These are phyloP conservation scores for Neospora caninum DNA, from an alignment of 169 alveolate genomes.

Conservation along the genomic window DNA sequence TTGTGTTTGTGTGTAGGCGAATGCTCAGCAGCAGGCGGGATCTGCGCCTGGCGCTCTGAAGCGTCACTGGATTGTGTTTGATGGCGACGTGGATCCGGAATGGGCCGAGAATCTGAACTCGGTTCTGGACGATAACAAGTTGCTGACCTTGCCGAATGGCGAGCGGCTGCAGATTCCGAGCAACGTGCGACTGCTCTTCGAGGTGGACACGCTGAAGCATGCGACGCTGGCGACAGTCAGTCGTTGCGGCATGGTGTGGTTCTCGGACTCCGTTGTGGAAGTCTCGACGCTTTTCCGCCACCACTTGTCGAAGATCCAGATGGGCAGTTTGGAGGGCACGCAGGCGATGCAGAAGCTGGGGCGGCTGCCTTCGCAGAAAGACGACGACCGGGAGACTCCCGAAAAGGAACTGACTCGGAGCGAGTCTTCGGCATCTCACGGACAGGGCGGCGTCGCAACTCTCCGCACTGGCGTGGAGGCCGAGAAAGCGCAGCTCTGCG, in stretches of 20 bases:
- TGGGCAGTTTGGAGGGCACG: slow-evolving; percentile 23
- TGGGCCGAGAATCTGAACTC: slow-evolving; percentile 99
- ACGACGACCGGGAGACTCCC: neutral
- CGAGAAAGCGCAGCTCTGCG: slow-evolving; percentile 52
- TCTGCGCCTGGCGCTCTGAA: neutral
- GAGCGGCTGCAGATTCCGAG: slow-evolving; percentile 63
- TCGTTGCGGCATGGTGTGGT: slow-evolving; percentile 98
- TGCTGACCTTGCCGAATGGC: slow-evolving; percentile 97
- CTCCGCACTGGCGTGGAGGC: slow-evolving; percentile 20
- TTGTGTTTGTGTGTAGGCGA: neutral
- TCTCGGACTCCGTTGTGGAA: slow-evolving; percentile 93
- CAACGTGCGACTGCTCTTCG: slow-evolving; percentile 90
- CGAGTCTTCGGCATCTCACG: neutral
- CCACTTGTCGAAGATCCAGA: slow-evolving; percentile 35
- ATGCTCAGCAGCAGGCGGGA: neutral
- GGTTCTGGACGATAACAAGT: slow-evolving; percentile 98
- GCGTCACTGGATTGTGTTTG: slow-evolving; percentile 94
- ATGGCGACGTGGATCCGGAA: slow-evolving; percentile 99
- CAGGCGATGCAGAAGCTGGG: slow-evolving; percentile 4
- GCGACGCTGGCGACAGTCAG: slow-evolving; percentile 99
- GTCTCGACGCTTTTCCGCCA: slow-evolving; percentile 67
- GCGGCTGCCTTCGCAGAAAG: neutral
- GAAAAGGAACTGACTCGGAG: neutral
- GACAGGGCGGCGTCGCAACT: neutral
- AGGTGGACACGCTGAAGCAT: slow-evolving; percentile 92